Percentiles rank a stretch among this genome's conserved stretches.
Conservation (phyloP, 768 basidiomycete genomes). For the Boletus reticuloceps region DNA sequence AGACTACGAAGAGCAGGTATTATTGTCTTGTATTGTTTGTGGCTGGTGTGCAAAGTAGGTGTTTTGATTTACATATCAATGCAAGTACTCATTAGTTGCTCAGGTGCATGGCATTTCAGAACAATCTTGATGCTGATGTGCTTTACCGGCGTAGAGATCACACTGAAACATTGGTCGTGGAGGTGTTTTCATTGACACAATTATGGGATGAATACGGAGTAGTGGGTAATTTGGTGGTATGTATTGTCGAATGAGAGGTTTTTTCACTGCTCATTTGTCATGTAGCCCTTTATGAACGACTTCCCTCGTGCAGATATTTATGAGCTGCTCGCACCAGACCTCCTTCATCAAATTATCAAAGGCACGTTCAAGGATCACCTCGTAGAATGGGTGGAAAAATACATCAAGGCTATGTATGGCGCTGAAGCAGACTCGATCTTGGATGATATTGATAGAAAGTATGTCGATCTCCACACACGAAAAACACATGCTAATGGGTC, state of each 20-base stretch:
- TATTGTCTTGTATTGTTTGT: not conserved
- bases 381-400: not conserved
- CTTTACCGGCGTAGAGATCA: too few relatives aligned
- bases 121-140: not conserved
- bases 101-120: too few relatives aligned
- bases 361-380: slow-evolving; percentile 6
- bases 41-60: not conserved
- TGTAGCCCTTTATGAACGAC: slow-evolving; percentile 31
- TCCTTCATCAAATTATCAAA: slow-evolving; percentile 4
- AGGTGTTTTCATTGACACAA: too few relatives aligned
- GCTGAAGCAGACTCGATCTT: too few relatives aligned
- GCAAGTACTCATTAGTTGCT: not conserved
- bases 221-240: not conserved
- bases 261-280: too few relatives aligned
- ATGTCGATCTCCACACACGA: too few relatives aligned
- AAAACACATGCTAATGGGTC: too few relatives aligned
- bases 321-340: slow-evolving; percentile 10
- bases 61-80: too few relatives aligned
- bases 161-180: too few relatives aligned
- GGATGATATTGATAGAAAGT: too few relatives aligned
- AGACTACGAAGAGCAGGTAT: not conserved
- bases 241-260: not conserved
- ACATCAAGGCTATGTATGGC: too few relatives aligned
- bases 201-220: too few relatives aligned
- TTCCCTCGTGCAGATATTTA: slow-evolving; percentile 35